These are phyloP conservation scores for Gomphus sp. DNA, from an alignment of 1,284 basidiomycete species.

Conservation along the genomic window DNA sequence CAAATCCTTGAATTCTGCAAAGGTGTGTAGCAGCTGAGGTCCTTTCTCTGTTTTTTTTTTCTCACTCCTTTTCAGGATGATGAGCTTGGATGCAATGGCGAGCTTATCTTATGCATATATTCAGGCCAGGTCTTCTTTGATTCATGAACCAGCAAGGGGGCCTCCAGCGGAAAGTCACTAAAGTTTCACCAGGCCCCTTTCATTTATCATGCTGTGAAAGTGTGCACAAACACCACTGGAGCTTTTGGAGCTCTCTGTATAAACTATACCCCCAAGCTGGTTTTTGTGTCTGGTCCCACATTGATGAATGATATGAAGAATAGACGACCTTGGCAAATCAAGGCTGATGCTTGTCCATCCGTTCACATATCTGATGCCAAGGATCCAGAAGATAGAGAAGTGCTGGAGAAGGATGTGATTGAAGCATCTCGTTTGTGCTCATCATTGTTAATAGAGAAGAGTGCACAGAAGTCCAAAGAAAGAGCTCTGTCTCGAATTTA, in stretches of 20 bases:
- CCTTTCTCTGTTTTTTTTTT: neutral
- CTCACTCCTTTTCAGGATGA: constrained; percentile 51
- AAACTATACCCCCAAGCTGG: constrained; percentile 56
- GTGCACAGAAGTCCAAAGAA: neutral
- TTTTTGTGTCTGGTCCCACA: constrained; percentile 49
- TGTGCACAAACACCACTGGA: constrained; percentile 83
- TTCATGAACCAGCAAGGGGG: constrained; percentile 29
- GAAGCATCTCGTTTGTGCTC: constrained; percentile 33
- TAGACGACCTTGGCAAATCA: constrained; percentile 46
- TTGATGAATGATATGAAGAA: constrained; percentile 62
- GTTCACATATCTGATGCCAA: neutral
- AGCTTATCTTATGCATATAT: constrained; percentile 87
- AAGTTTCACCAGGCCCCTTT: constrained; percentile 80
- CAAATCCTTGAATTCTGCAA: constrained; percentile 80
- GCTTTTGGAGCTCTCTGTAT: constrained; percentile 82
- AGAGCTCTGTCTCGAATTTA: neutral
- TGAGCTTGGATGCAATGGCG: constrained; percentile 81
- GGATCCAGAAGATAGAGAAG: neutral
- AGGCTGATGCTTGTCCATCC: neutral
- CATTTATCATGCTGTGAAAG: constrained; percentile 78
- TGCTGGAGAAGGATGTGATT: constrained; percentile 32
- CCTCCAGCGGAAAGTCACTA: constrained; percentile 30
- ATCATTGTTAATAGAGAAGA: constrained; percentile 22
- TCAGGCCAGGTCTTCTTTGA: constrained; percentile 93
- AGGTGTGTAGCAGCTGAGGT: constrained; percentile 30